Conservation (phyloP, 495 filamentous ascomycete species). For the Tuber microsphaerosporum region DNA sequence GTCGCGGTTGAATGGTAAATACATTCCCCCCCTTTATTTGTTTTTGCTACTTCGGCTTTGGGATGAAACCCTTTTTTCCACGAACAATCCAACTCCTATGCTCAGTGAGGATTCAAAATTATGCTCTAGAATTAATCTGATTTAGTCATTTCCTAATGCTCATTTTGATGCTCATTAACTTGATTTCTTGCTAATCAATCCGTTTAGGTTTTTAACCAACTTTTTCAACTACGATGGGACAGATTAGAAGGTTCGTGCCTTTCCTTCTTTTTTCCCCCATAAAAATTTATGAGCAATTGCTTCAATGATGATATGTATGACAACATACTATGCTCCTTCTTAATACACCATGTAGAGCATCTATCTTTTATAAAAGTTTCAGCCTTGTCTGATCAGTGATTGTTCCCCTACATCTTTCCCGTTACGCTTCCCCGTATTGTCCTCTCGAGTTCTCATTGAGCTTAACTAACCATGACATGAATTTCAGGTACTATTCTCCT, state of each 20-base stretch:
- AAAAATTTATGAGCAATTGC: conserved; percentile 7
- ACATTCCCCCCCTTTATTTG: not conserved
- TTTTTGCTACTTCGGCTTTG: not conserved
- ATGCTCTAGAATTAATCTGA: conserved; percentile 23
- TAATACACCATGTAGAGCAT: conserved; percentile 40
- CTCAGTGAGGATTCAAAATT: conserved; percentile 35
- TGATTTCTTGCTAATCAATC: not conserved
- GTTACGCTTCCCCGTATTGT: not conserved
- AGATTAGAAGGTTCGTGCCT: conserved; percentile 24
- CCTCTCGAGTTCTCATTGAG: not conserved
- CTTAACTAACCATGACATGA: conserved; percentile 6
- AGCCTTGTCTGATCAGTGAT: conserved; percentile 43
- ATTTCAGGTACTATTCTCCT: conserved; percentile 15
- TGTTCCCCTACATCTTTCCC: conserved; percentile 11
- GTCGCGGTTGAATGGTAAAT: not conserved
- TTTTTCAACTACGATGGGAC: conserved; percentile 1
- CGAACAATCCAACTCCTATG: conserved; percentile 44
- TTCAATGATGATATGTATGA: conserved; percentile 40
- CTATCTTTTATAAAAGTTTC: conserved; percentile 40
- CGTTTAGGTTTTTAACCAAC: conserved; percentile 1
- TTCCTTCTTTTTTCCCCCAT: not conserved
- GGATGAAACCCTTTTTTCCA: conserved; percentile 26
- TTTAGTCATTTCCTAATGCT: conserved; percentile 16
- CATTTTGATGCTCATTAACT: not conserved
- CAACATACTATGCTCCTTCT: conserved; percentile 42